These are phyloP conservation scores for Scheffersomyces segobiensis DNA, from an alignment of 1,139 yeast species.

Conservation along the genomic window DNA sequence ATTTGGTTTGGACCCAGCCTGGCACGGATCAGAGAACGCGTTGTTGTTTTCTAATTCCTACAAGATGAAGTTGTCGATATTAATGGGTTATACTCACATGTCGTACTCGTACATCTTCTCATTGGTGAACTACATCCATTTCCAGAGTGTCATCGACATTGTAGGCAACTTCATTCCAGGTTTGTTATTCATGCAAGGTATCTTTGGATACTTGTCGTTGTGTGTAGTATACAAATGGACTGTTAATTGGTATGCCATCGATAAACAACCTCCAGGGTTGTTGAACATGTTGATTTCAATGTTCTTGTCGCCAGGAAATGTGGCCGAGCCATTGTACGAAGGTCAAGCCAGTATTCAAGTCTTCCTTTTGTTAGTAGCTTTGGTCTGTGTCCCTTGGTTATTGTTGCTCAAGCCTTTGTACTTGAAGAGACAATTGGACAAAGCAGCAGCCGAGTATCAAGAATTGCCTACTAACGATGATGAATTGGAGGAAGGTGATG, in stretches of 20 bases:
- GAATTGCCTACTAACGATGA: constrained; percentile 24
- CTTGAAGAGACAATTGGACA: constrained; percentile 31
- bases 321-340: constrained; percentile 79
- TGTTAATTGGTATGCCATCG: constrained; percentile 81
- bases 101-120: constrained; percentile 85
- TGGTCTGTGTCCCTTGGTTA: constrained; percentile 94
- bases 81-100: constrained; percentile 97
- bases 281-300: constrained; percentile 93
- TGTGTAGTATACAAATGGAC: constrained; percentile 93
- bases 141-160: constrained; percentile 77
- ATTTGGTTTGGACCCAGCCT: constrained; percentile 87
- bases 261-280: constrained; percentile 85
- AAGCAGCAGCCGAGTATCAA: constrained; percentile 30
- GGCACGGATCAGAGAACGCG: constrained; percentile 97
- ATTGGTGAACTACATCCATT: constrained; percentile 73
- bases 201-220: constrained; percentile 85
- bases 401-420: constrained; percentile 84
- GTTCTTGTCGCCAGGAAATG: constrained; percentile 91
- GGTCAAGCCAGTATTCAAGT: constrained; percentile 85
- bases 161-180: constrained; percentile 95
- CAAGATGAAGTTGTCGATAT: constrained; percentile 92
- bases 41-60: constrained; percentile 88
- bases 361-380: constrained; percentile 69
- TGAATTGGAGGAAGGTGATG: constrained; percentile 12
- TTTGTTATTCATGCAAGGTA: constrained; percentile 89